These are phyloP conservation scores for Populus pruinosa DNA, from an alignment of 345 rosid species.

Conservation along the genomic window DNA sequence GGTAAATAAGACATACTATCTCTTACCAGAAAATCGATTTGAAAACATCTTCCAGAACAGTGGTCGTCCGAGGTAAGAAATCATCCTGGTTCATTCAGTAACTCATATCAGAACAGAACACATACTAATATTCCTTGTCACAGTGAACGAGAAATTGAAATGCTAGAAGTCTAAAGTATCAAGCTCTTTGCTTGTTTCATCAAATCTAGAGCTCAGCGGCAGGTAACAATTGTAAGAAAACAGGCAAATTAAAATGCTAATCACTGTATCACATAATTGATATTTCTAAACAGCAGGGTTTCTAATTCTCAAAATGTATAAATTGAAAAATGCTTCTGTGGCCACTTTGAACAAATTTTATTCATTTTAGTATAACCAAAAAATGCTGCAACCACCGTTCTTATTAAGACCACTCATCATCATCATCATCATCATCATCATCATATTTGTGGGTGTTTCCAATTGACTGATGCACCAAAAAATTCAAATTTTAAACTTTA, in stretches of 20 bases:
- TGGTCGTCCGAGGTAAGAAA: constrained; percentile 89
- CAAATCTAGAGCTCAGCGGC: neutral
- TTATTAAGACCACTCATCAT: neutral
- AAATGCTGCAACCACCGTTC: neutral
- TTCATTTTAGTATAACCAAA: neutral
- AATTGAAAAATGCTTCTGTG: neutral
- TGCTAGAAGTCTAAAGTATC: neutral
- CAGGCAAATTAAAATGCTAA: neutral
- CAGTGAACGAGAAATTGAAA: neutral
- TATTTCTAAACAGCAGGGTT: neutral
- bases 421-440: neutral
- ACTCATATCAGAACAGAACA: constrained; percentile 20
- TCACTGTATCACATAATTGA: neutral
- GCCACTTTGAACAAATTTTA: neutral
- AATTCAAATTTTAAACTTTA: neutral
- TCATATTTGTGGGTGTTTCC: neutral
- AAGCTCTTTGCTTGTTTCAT: neutral
- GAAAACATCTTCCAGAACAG: constrained; percentile 74
- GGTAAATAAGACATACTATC: constrained; percentile 38
- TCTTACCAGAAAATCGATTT: constrained; percentile 83
- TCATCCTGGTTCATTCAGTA: constrained; percentile 65
- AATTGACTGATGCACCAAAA: neutral
- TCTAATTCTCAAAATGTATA: neutral
- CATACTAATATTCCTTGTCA: neutral
- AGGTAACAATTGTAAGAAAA: neutral